Base-by-base conservation (phyloP, 768 basidiomycete species). In the Leccinum pellstonianum region DNA sequence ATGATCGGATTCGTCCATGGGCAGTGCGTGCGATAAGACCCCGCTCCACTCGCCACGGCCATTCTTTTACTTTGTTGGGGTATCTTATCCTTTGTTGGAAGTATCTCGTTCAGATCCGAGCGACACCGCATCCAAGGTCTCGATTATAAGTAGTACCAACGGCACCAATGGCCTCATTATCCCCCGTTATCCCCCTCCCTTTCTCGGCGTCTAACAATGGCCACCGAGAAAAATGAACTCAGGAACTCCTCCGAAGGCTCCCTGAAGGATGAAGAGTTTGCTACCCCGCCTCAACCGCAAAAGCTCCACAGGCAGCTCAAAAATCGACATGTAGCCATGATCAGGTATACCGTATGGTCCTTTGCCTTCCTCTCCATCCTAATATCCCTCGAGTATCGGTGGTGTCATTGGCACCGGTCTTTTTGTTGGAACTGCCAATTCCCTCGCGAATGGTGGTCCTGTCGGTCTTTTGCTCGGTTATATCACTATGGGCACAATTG, bases 301-400 rank as follows among this genome's bases (percentile, higher is more conserved):
- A 62, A 29, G 48, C 82, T 87, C 43, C 75, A 80, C 11, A 80
- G 86, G 52, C 86, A 88, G 71, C 75, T 88, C 63, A 88, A 88
- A 71, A 90, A 89, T 66, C 79, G 90, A 15, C 91, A 92, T 69
- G 80, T 92, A 60, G 87, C 90, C 53, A 90, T 91, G 89, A 91
- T 91, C 64, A 90, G 88, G 87, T 79, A 54, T 52, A 74, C 11
- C 14, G 5, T 27, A 6, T 25, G 51, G 8, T 38, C 23, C 29
- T 7, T 35, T 3, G 4, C 41, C 27, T 6, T 4, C 11, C 27
- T 4, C 6, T 29, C 48, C 10, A 33, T 48, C 60, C 58, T 63
- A 7, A 67, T n/a, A 25, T 9, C 47, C 31, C 1, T 58, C 21
- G 55, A 86, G 85, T 79, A 85, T 86, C 55, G 83, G 83, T 50